Evolutionary conservation across 2,329 filamentous ascomycete genomes (phyloP).

Genomic region (Aspergillaceae sp.): DNA sequence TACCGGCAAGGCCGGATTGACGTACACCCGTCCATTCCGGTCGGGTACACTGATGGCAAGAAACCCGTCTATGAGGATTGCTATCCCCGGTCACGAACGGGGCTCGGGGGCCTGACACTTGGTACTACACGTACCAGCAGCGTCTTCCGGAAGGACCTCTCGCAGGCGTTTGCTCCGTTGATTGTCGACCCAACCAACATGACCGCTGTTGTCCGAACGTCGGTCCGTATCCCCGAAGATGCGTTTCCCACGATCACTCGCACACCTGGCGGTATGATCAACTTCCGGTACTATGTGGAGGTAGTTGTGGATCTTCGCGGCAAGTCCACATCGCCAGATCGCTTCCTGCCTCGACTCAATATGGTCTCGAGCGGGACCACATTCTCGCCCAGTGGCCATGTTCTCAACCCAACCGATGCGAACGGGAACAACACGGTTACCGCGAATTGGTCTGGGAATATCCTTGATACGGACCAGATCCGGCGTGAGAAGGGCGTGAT

Average conservation of each 20-base stretch:
- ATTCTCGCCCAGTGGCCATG: constrained; percentile 35
- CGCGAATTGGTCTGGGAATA: constrained; percentile 47
- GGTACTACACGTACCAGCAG: constrained; percentile 80
- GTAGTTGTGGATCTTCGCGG: constrained; percentile 88
- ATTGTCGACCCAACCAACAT: constrained; percentile 77
- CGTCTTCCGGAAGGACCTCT: constrained; percentile 90
- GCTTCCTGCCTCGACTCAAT: constrained; percentile 49
- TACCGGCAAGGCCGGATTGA: constrained; percentile 89
- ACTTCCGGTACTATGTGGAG: constrained; percentile 88
- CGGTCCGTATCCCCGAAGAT: constrained; percentile 79
- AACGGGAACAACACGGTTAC: constrained; percentile 26
- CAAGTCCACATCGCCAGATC: constrained; percentile 67
- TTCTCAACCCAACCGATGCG: constrained; percentile 24
- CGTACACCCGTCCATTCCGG: constrained; percentile 56
- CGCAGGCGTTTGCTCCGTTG: constrained; percentile 78
- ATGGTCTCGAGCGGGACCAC: constrained; percentile 41
- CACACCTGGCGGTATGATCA: constrained; percentile 88
- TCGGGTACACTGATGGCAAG: constrained; percentile 55
- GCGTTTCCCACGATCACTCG: constrained; percentile 84
- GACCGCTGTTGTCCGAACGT: constrained; percentile 69
- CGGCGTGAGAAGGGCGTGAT: constrained; percentile 88
- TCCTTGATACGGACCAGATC: constrained; percentile 80
- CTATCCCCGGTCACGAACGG: constrained; percentile 79
- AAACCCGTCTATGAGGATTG: constrained; percentile 70
- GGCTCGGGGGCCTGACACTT: constrained; percentile 75